Evolutionary conservation across 2,329 filamentous ascomycete genomes (phyloP), one percentile per base, ranked within the genome.

Genomic region (Venturia effusa): DNA sequence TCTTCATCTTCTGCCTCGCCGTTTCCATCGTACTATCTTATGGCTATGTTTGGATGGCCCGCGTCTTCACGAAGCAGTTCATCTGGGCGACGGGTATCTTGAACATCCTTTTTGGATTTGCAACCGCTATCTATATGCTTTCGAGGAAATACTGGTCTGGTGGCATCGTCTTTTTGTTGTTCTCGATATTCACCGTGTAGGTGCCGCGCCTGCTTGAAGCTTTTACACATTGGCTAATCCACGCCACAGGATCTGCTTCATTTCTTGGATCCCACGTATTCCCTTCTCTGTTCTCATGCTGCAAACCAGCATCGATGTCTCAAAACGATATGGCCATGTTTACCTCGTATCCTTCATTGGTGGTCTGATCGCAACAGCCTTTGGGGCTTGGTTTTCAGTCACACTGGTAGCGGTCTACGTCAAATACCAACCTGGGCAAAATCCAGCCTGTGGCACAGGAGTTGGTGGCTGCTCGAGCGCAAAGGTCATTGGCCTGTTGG

Each of bases 51-150:
- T 84, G 85, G 75, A 74, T 87, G 1, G 89, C 90, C 7, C 85
- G 91, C 64, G 77, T 83, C 59, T 93, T 93, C 68, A 92, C 92
- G 3, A 95, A 94, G 76, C 84, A 90, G 71, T 92, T 96, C 69
- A 95, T 97, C 72, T 97, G 91, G 90, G 84, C 92, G 45, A 95
- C 92, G 0, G 91, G 90, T 15, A 93, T 96, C 61, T 79, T 96
- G 64, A 95, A 97, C 74, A 88, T 96, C 70, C 78, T 88, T 63
- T 88, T 91, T 69, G 90, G 90, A 0, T 79, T 97, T n/a, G 92
- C 84, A 1, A 96, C 91, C 0, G 91, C 90, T 11, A 86, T 93
- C 62, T 95, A 92, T 76, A 96, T 96, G 80, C 84, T 96, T 55
- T 86, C 82, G 66, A 81, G 84, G 54, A 83, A 83, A 64, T 90